Base-by-base conservation (phyloP, 2,329 filamentous ascomycete species). In the Penicillium sp. region DNA sequence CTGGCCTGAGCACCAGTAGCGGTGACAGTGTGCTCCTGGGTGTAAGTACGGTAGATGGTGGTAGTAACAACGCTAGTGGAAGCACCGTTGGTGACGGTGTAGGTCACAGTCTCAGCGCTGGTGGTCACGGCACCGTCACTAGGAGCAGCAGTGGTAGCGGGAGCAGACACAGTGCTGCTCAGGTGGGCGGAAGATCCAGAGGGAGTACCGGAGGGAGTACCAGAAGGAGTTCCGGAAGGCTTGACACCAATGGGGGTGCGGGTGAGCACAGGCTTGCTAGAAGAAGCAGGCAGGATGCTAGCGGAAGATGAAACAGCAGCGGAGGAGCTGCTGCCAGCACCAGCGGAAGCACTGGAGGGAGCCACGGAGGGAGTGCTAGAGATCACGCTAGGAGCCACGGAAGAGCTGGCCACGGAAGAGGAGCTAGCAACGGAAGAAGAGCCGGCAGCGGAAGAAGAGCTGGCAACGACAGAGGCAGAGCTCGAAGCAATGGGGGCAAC, bases 61-160 rank as follows among this genome's bases (percentile, higher is more conserved):
- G 67, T 74, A 24, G 73, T 75, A 16, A 75, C 63, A 31, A 75
- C 67, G 27, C 63, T 67, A 44, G 67, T 69, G 5, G 69, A 67
- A 21, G 64, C 63, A 39, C 73, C 73, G 42, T 68, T 59, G 34
- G 70, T 71, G 31, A 73, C 48, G n/a, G 73, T 76, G 67, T 75
- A 76, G 45, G 73, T 75, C 40, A 76, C 38, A 31, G 67, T 71
- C 54, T 72, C 67, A 29, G 60, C 54, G 24, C 62, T 62, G 45
- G 61, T 50, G 31, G 63, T 60, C 36, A 46, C 54, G 32, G 52
- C 43, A 22, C 39, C 51, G 32, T 56, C 48, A 31, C 53, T 53
- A 34, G 61, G 46, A 13, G 57, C 53, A n/a, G 59, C 61, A 36
- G 67, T 68, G 51, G 59, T 58, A 34, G 65, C 55, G 45, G 64